phyloP scores from a whole-genome alignment of 2,329 filamentous ascomycete genomes.

The Hypoxylon rubiginosum region DNA sequence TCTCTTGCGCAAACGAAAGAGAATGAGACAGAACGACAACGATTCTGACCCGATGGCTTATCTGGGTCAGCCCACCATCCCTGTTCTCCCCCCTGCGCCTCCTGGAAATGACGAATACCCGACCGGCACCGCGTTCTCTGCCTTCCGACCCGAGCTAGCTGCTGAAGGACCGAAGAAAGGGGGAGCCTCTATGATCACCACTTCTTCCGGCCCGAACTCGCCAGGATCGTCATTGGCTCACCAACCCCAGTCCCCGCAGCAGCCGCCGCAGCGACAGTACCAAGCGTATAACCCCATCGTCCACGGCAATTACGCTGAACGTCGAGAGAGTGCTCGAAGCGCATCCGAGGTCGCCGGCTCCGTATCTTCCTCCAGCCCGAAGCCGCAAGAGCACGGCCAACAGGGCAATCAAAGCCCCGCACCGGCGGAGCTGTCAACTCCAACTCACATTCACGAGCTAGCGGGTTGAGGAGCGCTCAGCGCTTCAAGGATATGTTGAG shows the following conservation, averaged over 20 bases:
- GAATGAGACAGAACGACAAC: background rate
- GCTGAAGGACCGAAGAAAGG: constrained; percentile 30
- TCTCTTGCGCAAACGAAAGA: constrained; percentile 32
- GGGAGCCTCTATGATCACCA: background rate
- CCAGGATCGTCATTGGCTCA: background rate
- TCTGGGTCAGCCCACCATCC: background rate
- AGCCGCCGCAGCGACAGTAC: constrained; percentile 19
- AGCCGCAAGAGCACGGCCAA: background rate
- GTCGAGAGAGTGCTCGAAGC: background rate
- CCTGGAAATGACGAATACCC: constrained; percentile 1
- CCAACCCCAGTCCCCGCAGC: background rate
- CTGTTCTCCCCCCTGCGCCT: background rate
- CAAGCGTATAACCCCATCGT: constrained; percentile 36
- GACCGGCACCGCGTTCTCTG: constrained; percentile 3
- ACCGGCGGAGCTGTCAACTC: background rate
- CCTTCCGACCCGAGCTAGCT: constrained; percentile 39
- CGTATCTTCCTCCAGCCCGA: constrained; percentile 8
- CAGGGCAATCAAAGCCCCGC: background rate
- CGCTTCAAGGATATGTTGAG: background rate
- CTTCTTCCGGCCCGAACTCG: constrained; percentile 6
- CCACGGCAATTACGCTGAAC: constrained; percentile 33
- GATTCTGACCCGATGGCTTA: background rate
- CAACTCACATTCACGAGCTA: background rate
- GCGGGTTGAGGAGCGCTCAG: background rate
- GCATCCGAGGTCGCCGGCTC: background rate